A percentile compares a stretch with the other conserved stretches of the same genome.
These are phyloP conservation scores for Globisporangium iwayamae DNA, from an alignment of 352 stramenopile genomes.

Conservation along the genomic window DNA sequence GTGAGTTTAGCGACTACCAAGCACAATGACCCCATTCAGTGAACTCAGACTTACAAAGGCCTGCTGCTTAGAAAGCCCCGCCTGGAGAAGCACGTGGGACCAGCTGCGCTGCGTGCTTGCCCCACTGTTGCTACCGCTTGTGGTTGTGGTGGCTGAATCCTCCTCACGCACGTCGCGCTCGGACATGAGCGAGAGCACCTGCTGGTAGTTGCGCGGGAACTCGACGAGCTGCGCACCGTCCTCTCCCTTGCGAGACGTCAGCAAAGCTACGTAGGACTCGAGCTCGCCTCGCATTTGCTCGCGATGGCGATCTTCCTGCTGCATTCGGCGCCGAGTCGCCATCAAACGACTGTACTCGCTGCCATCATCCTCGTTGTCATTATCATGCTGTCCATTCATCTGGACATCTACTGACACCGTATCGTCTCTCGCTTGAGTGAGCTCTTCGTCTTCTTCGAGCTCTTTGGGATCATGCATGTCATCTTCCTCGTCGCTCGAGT, in stretches of 20 bases:
- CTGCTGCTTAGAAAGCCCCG: slow-evolving; percentile 60
- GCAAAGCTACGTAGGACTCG: slow-evolving; percentile 37
- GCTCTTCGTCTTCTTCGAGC: neutral
- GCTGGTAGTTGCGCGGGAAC: slow-evolving; percentile 61
- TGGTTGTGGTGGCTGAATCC: neutral
- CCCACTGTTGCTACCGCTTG: neutral
- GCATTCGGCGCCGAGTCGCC: slow-evolving; percentile 10
- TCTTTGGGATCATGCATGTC: neutral
- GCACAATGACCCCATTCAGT: neutral
- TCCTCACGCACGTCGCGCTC: slow-evolving; percentile 39
- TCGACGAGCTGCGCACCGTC: slow-evolving; percentile 44
- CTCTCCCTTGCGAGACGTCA: slow-evolving; percentile 36
- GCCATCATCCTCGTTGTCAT: slow-evolving; percentile 1
- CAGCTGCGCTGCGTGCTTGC: slow-evolving; percentile 33
- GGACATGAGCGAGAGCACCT: slow-evolving; percentile 68
- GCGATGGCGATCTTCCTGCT: slow-evolving; percentile 30
- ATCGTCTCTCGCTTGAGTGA: neutral
- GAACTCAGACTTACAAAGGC: slow-evolving; percentile 38
- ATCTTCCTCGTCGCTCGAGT: slow-evolving; percentile 6
- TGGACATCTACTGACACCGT: neutral
- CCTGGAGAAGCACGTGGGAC: slow-evolving; percentile 59
- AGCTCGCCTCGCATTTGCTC: slow-evolving; percentile 42
- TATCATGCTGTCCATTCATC: neutral
- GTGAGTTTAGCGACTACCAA: neutral
- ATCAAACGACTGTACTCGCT: slow-evolving; percentile 25